Percentiles rank a stretch among this genome's conserved stretches.
Conservation (phyloP, 768 basidiomycete species). For the Boletellus ananas region DNA sequence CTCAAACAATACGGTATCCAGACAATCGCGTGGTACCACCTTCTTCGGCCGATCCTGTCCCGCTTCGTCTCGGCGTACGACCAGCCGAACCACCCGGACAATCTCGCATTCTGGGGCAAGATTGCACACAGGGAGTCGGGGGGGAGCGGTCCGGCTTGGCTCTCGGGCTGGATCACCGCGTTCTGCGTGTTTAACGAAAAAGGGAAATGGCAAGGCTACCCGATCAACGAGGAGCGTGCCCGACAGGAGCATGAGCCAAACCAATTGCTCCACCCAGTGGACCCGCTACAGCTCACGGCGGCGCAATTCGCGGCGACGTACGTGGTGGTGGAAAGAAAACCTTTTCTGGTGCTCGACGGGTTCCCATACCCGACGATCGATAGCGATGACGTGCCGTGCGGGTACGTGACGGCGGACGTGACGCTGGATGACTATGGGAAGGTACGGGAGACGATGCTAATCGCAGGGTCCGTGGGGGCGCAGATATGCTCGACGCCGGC, state of each 20-base stretch:
- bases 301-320: slow-evolving; percentile 27
- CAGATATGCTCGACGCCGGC: slow-evolving; percentile 28
- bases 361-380: slow-evolving; percentile 30
- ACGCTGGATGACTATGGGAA: slow-evolving; percentile 26
- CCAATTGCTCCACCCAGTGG: slow-evolving; percentile 29
- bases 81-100: slow-evolving; percentile 23
- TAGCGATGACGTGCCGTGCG: slow-evolving; percentile 27
- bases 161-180: slow-evolving; percentile 41
- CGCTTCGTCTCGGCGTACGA: slow-evolving; percentile 38
- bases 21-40: slow-evolving; percentile 36
- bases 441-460: slow-evolving; percentile 21
- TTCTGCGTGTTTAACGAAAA: slow-evolving; percentile 33
- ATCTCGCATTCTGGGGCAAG: slow-evolving; percentile 39
- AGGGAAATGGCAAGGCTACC: slow-evolving; percentile 32
- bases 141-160: slow-evolving; percentile 28
- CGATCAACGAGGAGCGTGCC: slow-evolving; percentile 27
- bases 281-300: slow-evolving; percentile 23
- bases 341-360: slow-evolving; percentile 25
- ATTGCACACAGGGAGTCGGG: slow-evolving; percentile 18
- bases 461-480: slow-evolving; percentile 29
- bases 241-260: slow-evolving; percentile 27
- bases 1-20: slow-evolving; percentile 36
- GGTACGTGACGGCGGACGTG: slow-evolving; percentile 29
- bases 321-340: slow-evolving; percentile 15
- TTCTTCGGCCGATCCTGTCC: slow-evolving; percentile 38